Percentiles rank a stretch among this genome's conserved stretches.
phyloP scores from a whole-genome alignment of 2,329 filamentous ascomycete species.

The Rutstroemia sp. region DNA sequence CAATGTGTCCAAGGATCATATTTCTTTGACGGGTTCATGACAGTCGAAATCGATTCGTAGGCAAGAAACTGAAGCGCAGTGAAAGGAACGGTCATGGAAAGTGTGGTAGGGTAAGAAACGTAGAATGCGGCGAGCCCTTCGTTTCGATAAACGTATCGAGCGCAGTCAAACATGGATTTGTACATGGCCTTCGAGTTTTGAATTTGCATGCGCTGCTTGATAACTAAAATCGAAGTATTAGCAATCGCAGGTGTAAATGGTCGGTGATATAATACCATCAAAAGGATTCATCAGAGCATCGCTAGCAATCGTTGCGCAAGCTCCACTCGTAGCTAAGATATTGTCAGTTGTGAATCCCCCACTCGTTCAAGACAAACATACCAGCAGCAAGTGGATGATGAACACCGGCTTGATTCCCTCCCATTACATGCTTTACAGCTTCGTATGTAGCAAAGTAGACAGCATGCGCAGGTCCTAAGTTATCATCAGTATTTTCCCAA shows the following conservation, averaged over 20 bases:
- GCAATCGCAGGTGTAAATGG: not conserved
- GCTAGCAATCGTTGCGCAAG: slow-evolving; percentile 90
- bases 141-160: slow-evolving; percentile 74
- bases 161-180: slow-evolving; percentile 79
- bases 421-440: slow-evolving; percentile 91
- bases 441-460: slow-evolving; percentile 99
- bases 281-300: slow-evolving; percentile 99
- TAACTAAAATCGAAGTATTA: slow-evolving; percentile 51
- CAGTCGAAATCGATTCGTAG: slow-evolving; percentile 92
- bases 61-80: slow-evolving; percentile 95
- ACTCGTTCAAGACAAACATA: slow-evolving; percentile 36
- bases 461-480: slow-evolving; percentile 82
- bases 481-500: slow-evolving; percentile 21
- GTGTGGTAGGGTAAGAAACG: slow-evolving; percentile 93
- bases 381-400: slow-evolving; percentile 92
- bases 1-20: slow-evolving; percentile 96
- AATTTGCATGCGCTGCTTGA: slow-evolving; percentile 99
- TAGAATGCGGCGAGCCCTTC: slow-evolving; percentile 93
- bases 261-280: slow-evolving; percentile 57
- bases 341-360: slow-evolving; percentile 29
- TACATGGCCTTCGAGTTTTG: slow-evolving; percentile 86
- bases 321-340: slow-evolving; percentile 73
- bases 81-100: slow-evolving; percentile 98
- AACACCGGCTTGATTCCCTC: slow-evolving; percentile 77
- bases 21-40: slow-evolving; percentile 76